A percentile compares a stretch with the other conserved stretches of the same genome.
Conservation (phyloP, 192 early-diverging fungal genomes). For the Coemansia sp. region DNA sequence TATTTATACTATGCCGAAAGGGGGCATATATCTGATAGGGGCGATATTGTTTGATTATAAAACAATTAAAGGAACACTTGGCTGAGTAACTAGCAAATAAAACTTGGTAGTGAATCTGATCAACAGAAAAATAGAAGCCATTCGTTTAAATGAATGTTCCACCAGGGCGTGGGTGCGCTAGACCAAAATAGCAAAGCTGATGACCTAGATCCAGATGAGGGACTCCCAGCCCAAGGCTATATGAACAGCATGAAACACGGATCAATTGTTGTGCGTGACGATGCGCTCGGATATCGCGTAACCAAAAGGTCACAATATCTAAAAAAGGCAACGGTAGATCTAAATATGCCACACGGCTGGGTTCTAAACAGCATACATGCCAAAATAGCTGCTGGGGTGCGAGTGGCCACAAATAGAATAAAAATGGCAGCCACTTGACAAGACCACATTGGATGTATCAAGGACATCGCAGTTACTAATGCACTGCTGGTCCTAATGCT, state of each 20-base stretch:
- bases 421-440: conserved; percentile 84
- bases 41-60: no score
- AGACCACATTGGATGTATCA: conserved; percentile 62
- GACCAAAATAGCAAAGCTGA: conserved; percentile 73
- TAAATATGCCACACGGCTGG: conserved; percentile 66
- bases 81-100: no score
- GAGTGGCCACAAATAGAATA: conserved; percentile 64
- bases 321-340: conserved; percentile 90
- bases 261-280: conserved; percentile 88
- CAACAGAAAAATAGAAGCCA: background rate
- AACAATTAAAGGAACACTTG: no score
- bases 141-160: no score
- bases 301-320: conserved; percentile 94
- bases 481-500: conserved; percentile 90
- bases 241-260: conserved; percentile 94
- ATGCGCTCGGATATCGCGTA: conserved; percentile 82
- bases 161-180: background rate
- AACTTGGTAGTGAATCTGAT: no score
- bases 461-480: conserved; percentile 82
- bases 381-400: conserved; percentile 78
- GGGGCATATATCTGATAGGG: no score
- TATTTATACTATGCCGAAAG: no score
- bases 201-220: conserved; percentile 87
- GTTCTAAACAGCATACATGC: conserved; percentile 68
- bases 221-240: conserved; percentile 90